Evolutionary conservation across 371 early-diverging fungal genomes (phyloP).

Genomic region (Mortierella polycephala): DNA sequence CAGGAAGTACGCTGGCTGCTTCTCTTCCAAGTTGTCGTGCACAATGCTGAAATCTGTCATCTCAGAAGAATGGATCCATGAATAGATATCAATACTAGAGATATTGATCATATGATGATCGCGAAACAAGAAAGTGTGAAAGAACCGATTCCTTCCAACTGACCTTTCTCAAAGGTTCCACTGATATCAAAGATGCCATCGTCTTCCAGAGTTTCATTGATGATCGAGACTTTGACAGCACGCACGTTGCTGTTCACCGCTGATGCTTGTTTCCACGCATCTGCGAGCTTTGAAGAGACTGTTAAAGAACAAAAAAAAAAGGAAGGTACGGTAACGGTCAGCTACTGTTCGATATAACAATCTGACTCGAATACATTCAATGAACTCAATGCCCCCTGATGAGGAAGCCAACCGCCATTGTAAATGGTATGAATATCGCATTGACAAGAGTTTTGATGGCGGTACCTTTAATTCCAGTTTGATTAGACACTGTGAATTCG

Average conservation of each 20-base stretch:
- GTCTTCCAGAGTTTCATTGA: conserved; percentile 58
- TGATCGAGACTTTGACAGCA: conserved; percentile 46
- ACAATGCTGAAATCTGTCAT: conserved; percentile 65
- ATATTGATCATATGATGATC: no score
- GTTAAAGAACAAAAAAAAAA: neutral
- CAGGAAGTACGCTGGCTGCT: conserved; percentile 75
- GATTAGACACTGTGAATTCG: conserved; percentile 43
- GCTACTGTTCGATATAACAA: neutral
- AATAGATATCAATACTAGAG: neutral
- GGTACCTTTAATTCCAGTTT: conserved; percentile 55
- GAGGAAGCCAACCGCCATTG: neutral
- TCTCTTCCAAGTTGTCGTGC: conserved; percentile 60
- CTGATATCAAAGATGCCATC: conserved; percentile 59
- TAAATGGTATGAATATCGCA: no score
- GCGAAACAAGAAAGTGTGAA: neutral
- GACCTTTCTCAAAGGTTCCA: conserved; percentile 71
- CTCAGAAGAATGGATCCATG: neutral
- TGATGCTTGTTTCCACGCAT: conserved; percentile 37
- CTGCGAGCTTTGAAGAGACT: conserved; percentile 43
- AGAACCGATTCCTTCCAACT: neutral
- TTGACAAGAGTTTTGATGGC: neutral
- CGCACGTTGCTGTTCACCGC: conserved; percentile 32
- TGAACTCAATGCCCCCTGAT: neutral
- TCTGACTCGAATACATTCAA: neutral
- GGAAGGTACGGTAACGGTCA: neutral